Conservation (phyloP, 805 yeast species). For the Teunomyces aglyptinius region DNA sequence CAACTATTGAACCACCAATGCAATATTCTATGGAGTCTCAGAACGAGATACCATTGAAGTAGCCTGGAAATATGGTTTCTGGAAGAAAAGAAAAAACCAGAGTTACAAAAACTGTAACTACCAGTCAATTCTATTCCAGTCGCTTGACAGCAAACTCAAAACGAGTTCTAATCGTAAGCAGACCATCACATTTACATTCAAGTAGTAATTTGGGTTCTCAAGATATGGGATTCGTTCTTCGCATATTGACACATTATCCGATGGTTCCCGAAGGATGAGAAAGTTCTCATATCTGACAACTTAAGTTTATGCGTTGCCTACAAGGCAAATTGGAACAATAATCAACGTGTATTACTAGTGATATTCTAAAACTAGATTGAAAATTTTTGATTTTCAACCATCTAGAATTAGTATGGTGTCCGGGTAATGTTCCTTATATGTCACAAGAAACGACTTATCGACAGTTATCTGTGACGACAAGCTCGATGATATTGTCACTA, state of each 20-base stretch:
- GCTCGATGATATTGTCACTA: too few species aligned
- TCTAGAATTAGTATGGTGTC: neutral
- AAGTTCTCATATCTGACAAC: slow-evolving; percentile 39
- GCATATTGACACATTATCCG: slow-evolving; percentile 51
- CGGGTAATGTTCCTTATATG: neutral
- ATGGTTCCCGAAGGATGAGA: slow-evolving; percentile 32
- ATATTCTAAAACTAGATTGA: neutral
- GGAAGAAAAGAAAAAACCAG: neutral
- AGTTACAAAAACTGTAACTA: slow-evolving; percentile 1
- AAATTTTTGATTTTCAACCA: neutral
- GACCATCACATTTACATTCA: neutral
- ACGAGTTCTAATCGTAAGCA: neutral
- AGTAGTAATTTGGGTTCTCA: neutral
- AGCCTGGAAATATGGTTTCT: neutral
- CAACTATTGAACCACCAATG: neutral
- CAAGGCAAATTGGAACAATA: slow-evolving; percentile 2
- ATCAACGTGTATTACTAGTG: slow-evolving; percentile 1
- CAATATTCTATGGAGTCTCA: neutral
- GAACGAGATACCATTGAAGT: neutral
- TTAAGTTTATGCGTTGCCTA: slow-evolving; percentile 41
- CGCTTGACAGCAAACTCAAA: neutral
- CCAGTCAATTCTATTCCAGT: neutral
- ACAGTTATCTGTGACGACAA: too few species aligned
- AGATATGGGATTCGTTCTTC: slow-evolving; percentile 20
- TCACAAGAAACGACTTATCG: too few species aligned